Evolutionary conservation across 1,284 basidiomycete genomes (phyloP).

Genomic region (Cryptococcus depauperatus): DNA sequence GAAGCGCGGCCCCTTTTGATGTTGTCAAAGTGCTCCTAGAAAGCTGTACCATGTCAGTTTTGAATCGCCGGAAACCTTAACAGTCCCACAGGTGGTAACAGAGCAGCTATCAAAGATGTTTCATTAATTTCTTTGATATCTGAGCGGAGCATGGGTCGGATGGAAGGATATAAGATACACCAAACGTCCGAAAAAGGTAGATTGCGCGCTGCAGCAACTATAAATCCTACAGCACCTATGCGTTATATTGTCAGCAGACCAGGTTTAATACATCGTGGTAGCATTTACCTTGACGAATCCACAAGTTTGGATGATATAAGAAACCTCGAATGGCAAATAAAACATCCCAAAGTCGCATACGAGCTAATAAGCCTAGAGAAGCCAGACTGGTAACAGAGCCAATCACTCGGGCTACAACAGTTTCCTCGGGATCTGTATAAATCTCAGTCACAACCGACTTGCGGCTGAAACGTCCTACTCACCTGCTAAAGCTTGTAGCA

Average conservation of each 20-base stretch:
- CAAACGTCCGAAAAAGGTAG: constrained; percentile 80
- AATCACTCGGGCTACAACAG: constrained; percentile 80
- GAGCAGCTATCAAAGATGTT: constrained; percentile 59
- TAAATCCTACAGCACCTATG: constrained; percentile 72
- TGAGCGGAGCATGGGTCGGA: constrained; percentile 74
- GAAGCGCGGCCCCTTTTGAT: constrained; percentile 52
- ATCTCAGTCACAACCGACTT: too few relatives aligned
- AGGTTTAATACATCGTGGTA: not conserved
- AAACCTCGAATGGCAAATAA: constrained; percentile 80
- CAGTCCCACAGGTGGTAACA: constrained; percentile 65
- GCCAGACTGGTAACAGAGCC: constrained; percentile 74
- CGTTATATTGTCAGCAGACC: not conserved
- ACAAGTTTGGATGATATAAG: constrained; percentile 90
- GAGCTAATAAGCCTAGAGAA: constrained; percentile 76
- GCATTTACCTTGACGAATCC: constrained; percentile 78
- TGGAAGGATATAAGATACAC: constrained; percentile 89
- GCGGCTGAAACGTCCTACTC: too few relatives aligned
- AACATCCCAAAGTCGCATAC: constrained; percentile 88
- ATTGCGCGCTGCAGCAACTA: constrained; percentile 71
- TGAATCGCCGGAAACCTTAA: not conserved
- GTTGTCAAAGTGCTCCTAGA: constrained; percentile 73
- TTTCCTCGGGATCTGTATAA: constrained; percentile 94
- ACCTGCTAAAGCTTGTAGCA: constrained; percentile 89
- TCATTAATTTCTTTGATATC: constrained; percentile 76
- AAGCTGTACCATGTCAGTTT: constrained; percentile 49